phyloP scores from a whole-genome alignment of 768 basidiomycete species.

The Russula sp. region DNA sequence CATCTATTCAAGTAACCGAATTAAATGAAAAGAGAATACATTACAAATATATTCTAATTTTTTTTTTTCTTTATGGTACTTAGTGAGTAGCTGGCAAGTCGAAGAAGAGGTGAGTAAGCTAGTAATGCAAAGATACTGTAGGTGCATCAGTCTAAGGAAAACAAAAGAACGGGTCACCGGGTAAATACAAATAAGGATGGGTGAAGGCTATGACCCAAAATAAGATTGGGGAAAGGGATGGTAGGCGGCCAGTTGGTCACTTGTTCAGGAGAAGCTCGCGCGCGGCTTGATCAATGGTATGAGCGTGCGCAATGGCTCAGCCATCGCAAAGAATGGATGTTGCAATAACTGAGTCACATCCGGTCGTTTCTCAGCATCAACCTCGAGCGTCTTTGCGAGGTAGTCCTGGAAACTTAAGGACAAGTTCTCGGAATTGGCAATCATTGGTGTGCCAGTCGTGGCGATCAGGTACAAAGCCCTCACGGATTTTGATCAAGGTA shows the following conservation, averaged over 20 bases:
- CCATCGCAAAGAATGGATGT: conserved; percentile 87
- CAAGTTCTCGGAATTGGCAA: conserved; percentile 81
- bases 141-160: not conserved
- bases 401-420: conserved; percentile 85
- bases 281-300: conserved; percentile 90
- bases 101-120: too few relatives aligned
- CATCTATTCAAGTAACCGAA: conserved; percentile 13
- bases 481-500: conserved; percentile 94
- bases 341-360: conserved; percentile 76
- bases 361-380: conserved; percentile 92
- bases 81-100: too few relatives aligned
- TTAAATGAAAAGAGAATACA: conserved; percentile 4
- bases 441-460: conserved; percentile 94
- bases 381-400: conserved; percentile 81
- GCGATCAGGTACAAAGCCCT: conserved; percentile 97
- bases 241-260: too few relatives aligned
- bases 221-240: not conserved
- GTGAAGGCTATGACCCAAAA: not conserved
- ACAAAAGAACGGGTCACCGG: conserved; percentile 2
- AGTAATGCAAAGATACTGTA: too few relatives aligned
- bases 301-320: conserved; percentile 85
- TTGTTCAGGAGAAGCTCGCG: conserved; percentile 16
- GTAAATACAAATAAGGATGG: conserved; percentile 18
- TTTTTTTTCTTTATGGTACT: too few relatives aligned
- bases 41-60: too few relatives aligned